Conservation (phyloP, 352 stramenopile genomes). For the Globisporangium okanoganense region DNA sequence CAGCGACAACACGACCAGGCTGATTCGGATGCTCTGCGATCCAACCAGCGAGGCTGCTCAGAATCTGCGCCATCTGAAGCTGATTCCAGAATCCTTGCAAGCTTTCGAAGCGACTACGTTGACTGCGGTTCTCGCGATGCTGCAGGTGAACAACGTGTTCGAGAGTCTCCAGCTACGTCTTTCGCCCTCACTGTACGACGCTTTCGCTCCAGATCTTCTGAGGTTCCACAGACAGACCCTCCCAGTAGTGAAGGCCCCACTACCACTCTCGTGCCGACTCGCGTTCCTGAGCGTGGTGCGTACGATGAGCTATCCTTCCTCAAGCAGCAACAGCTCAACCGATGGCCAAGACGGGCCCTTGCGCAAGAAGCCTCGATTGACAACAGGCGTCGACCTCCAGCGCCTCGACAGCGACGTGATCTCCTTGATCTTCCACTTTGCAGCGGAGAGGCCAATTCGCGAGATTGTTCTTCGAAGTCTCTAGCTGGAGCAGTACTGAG, state of each 20-base stretch:
- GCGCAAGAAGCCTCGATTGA: background rate
- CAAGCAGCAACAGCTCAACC: background rate
- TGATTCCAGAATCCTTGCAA: background rate
- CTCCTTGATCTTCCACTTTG: slow-evolving; percentile 15
- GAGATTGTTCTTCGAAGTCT: slow-evolving; percentile 1
- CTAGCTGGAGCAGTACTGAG: background rate
- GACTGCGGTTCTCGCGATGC: background rate
- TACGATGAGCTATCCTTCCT: background rate
- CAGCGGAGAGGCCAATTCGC: slow-evolving; percentile 1
- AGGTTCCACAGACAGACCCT: slow-evolving; percentile 3
- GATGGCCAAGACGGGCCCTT: background rate
- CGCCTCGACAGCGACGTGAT: slow-evolving; percentile 6
- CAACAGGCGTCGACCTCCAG: background rate
- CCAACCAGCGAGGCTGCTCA: background rate
- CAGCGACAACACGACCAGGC: background rate
- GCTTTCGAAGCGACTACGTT: background rate
- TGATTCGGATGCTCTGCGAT: background rate
- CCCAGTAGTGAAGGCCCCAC: background rate
- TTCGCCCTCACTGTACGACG: background rate
- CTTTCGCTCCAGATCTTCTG: background rate
- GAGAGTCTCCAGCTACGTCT: slow-evolving; percentile 9
- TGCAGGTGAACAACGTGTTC: slow-evolving; percentile 5
- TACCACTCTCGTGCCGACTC: background rate
- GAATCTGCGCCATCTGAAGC: background rate
- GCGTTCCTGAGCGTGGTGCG: slow-evolving; percentile 10